Base-by-base conservation (phyloP, 2,329 filamentous ascomycete species). In the Metarhizium robertsii region DNA sequence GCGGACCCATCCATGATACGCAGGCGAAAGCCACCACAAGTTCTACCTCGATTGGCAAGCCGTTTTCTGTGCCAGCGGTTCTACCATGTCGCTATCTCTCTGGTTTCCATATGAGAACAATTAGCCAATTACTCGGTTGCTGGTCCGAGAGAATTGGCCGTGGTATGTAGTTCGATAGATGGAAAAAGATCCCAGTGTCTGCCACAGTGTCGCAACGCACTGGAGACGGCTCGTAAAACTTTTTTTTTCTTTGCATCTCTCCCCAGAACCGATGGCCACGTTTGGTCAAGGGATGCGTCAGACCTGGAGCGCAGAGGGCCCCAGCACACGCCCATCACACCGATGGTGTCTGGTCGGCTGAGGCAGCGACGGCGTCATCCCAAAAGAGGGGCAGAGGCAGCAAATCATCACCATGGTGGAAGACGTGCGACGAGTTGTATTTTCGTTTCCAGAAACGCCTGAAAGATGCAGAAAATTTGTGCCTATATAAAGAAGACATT, bases 401-500 rank as follows among this genome's bases (percentile, higher is more conserved):
- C 57, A 53, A 56, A 52, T 47, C 55, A 58, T 60, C 52, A 55
- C 50, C 47, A 59, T 29, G 50, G 34, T 56, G 48, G 52, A 53
- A 47, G 43, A 52, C 43, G 30, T 29, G 42, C 40, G 38, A 54
- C 50, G 55, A 52, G 29, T 48, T 55, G 40, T 53, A 61, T 60
- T 62, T 68, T 57, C 6, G 52, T 59, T 36, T n/a, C 58, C 58
- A 65, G 55, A 58, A 40, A 52, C 49, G 56, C 55, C 47, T 32
- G 14, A 52, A 60, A 59, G 56, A 58, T 57, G 61, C 11, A 60
- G 53, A 62, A 67, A 67, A 61, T 64, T 62, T 29, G 58, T 25
- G 2, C 2, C 0, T 2, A 10, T n/a, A 45, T 10, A 50, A 53
- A 2, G 0, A 2, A 0, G 2, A 16, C 38, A 54, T 51, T 50